These are phyloP conservation scores for Pistacia atlantica DNA, from an alignment of 345 rosid species.

Conservation along the genomic window DNA sequence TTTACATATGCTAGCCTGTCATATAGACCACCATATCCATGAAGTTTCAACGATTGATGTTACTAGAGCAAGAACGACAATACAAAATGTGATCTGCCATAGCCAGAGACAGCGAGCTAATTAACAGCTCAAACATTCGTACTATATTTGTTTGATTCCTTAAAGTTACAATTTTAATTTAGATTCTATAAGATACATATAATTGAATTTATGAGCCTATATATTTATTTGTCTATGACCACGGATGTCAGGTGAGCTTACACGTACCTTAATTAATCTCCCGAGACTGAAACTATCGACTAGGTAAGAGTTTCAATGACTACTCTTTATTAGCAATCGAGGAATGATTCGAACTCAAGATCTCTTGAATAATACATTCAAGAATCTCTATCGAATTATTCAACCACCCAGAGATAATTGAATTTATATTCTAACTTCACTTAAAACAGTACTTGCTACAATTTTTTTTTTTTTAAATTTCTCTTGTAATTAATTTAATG, in stretches of 20 bases:
- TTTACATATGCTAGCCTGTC: not conserved
- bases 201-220: not conserved
- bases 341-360: too few relatives aligned
- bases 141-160: constrained; percentile 16
- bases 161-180: constrained; percentile 2
- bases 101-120: not conserved
- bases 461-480: too few relatives aligned
- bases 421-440: not conserved
- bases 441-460: too few relatives aligned
- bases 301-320: too few relatives aligned
- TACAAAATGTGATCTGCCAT: not conserved
- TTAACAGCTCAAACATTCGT: constrained; percentile 16
- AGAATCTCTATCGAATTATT: too few relatives aligned
- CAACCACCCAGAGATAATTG: not conserved
- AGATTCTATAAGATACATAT: constrained; percentile 2
- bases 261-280: too few relatives aligned
- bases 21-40: constrained; percentile 21
- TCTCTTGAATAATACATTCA: too few relatives aligned
- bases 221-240: too few relatives aligned
- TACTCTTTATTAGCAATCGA: too few relatives aligned
- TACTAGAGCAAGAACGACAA: constrained; percentile 18
- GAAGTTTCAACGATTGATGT: constrained; percentile 17
- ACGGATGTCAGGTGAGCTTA: too few relatives aligned
- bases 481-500: too few relatives aligned
- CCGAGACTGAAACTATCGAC: too few relatives aligned